phyloP scores from a whole-genome alignment of 169 alveolate genomes.

The Cryptosporidium xiaoi region DNA sequence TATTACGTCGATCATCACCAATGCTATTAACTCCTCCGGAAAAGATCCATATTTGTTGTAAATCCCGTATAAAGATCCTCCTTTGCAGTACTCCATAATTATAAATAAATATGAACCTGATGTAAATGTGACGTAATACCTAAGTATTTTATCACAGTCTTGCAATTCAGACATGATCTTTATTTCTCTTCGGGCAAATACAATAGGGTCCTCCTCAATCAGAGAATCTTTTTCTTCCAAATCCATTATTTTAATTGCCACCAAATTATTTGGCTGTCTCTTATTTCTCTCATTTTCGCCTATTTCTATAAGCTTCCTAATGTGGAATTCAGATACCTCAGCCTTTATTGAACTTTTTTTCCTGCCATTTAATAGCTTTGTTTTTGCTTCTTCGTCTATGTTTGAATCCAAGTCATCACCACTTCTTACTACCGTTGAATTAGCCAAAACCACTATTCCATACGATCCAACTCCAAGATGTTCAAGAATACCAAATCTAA shows the following conservation, averaged over 20 bases:
- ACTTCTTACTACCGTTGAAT: too few species aligned
- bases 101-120: slow-evolving; percentile 36
- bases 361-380: background rate
- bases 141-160: slow-evolving; percentile 38
- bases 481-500: background rate
- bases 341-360: slow-evolving; percentile 14
- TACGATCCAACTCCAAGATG: slow-evolving; percentile 48
- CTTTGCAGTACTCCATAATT: slow-evolving; percentile 77
- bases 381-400: background rate
- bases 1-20: slow-evolving; percentile 64
- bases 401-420: too few species aligned
- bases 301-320: slow-evolving; percentile 3
- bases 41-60: slow-evolving; percentile 76
- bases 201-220: slow-evolving; percentile 26
- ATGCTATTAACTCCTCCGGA: slow-evolving; percentile 79
- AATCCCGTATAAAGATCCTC: slow-evolving; percentile 78
- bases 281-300: background rate
- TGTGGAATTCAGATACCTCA: slow-evolving; percentile 6
- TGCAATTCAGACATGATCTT: slow-evolving; percentile 66
- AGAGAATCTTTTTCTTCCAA: slow-evolving; percentile 16
- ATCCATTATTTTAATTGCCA: slow-evolving; percentile 55
- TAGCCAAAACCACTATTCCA: slow-evolving; percentile 50
- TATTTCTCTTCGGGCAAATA: slow-evolving; percentile 30
- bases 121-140: slow-evolving; percentile 60
- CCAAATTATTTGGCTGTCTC: background rate